phyloP scores from a whole-genome alignment of 1,139 yeast species.

The Geotrichum australiense region DNA sequence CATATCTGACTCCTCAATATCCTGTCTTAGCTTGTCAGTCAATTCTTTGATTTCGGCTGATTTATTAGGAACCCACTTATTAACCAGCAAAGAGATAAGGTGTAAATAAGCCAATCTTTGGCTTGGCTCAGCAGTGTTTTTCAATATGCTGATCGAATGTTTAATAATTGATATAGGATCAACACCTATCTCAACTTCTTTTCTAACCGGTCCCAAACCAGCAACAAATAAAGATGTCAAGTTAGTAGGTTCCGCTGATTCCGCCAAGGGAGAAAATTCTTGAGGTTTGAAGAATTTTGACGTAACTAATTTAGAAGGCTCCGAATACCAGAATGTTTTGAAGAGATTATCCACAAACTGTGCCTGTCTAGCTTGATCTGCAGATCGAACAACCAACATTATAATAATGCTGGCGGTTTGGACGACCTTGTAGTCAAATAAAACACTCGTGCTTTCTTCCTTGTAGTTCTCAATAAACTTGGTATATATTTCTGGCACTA shows the following conservation, averaged over 20 bases:
- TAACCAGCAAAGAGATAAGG: conserved; percentile 50
- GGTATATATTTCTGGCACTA: conserved; percentile 18
- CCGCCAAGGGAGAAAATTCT: conserved; percentile 4
- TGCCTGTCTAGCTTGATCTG: conserved; percentile 9
- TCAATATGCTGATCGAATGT: conserved; percentile 25
- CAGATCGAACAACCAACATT: conserved; percentile 12
- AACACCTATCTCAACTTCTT: conserved; percentile 17
- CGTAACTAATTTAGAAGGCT: conserved; percentile 11
- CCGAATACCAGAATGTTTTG: conserved; percentile 13
- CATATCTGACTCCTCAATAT: background rate
- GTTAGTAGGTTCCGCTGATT: conserved; percentile 32
- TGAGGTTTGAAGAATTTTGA: conserved; percentile 12
- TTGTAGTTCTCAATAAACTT: conserved; percentile 12
- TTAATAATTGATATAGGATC: conserved; percentile 23
- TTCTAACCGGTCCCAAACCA: conserved; percentile 24
- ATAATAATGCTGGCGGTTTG: conserved; percentile 12
- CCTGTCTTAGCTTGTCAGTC: conserved; percentile 6
- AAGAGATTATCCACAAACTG: conserved; percentile 14
- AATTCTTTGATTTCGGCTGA: conserved; percentile 11
- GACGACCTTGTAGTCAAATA: conserved; percentile 9
- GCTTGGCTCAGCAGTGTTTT: conserved; percentile 25
- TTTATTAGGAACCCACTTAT: conserved; percentile 40
- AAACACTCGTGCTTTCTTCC: conserved; percentile 6
- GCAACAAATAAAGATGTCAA: conserved; percentile 41
- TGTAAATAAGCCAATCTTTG: conserved; percentile 54